A percentile compares a stretch with the other conserved stretches of the same genome.
Evolutionary conservation across 805 yeast genomes (phyloP).

Genomic region (Metschnikowia continentalis): DNA sequence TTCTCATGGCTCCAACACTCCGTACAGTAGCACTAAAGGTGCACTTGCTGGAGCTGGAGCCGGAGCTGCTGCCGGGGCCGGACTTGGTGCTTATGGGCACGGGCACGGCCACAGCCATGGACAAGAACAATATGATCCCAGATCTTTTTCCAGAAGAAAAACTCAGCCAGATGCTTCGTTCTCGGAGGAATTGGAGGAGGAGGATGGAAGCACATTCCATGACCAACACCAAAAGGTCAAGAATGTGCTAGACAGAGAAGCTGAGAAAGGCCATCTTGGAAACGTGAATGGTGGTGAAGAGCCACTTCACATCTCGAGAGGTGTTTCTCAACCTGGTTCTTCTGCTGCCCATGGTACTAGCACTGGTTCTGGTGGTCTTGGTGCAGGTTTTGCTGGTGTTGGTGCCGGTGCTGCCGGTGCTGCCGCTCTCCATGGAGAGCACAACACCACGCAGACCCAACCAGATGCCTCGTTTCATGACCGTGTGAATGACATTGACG

Average conservation of each 20-base stretch:
- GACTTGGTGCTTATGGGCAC: not conserved
- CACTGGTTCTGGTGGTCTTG: slow-evolving; percentile 6
- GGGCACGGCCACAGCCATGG: not conserved
- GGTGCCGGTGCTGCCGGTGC: not conserved
- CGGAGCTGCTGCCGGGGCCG: not conserved
- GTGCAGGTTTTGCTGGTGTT: slow-evolving; percentile 4
- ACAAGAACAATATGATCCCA: no score
- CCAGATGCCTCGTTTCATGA: slow-evolving; percentile 11
- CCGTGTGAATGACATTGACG: slow-evolving; percentile 8
- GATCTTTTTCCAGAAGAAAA: not conserved
- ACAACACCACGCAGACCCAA: not conserved
- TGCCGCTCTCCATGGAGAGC: not conserved
- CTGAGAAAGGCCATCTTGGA: slow-evolving; percentile 2
- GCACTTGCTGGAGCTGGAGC: not conserved
- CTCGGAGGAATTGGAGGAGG: not conserved
- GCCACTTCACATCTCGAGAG: not conserved
- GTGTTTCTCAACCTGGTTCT: not conserved
- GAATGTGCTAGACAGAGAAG: not conserved
- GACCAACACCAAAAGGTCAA: slow-evolving; percentile 6
- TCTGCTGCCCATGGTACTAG: not conserved
- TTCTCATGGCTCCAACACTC: not conserved
- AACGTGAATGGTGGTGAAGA: not conserved
- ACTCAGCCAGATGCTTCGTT: not conserved
- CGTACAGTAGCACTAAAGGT: not conserved
- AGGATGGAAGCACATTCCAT: slow-evolving; percentile 3